A percentile compares a stretch with the other conserved stretches of the same genome.
Conservation (phyloP, 2,329 filamentous ascomycete genomes). For the Ceratocystis colombiana region DNA sequence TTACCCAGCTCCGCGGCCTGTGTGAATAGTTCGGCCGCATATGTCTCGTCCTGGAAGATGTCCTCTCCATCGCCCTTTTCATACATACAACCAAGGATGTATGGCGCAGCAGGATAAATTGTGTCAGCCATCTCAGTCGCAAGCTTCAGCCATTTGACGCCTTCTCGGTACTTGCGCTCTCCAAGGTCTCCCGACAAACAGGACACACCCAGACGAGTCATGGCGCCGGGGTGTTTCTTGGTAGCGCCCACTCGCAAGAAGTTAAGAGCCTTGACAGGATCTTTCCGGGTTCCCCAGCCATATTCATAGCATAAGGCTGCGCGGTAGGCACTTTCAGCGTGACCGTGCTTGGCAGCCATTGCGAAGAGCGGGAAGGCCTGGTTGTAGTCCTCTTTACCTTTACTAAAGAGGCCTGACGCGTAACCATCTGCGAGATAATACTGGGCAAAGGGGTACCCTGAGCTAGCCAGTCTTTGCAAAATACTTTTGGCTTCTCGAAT, state of each 20-base stretch:
- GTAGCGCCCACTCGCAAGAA: slow-evolving; percentile 84
- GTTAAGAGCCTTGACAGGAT: slow-evolving; percentile 83
- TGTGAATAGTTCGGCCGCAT: slow-evolving; percentile 88
- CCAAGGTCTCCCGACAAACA: slow-evolving; percentile 86
- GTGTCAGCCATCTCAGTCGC: slow-evolving; percentile 79
- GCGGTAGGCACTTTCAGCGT: slow-evolving; percentile 90
- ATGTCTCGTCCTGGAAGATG: slow-evolving; percentile 79
- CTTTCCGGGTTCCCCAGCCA: slow-evolving; percentile 88
- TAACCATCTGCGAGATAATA: slow-evolving; percentile 95
- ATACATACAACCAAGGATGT: slow-evolving; percentile 78
- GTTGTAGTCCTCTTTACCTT: slow-evolving; percentile 84
- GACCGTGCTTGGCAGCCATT: slow-evolving; percentile 88
- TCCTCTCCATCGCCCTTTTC: slow-evolving; percentile 91
- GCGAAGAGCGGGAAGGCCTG: slow-evolving; percentile 88
- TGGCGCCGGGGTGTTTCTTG: slow-evolving; percentile 90
- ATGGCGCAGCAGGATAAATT: slow-evolving; percentile 89
- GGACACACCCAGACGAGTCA: slow-evolving; percentile 82
- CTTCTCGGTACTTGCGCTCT: slow-evolving; percentile 75
- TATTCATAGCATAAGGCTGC: slow-evolving; percentile 95
- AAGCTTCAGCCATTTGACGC: slow-evolving; percentile 91
- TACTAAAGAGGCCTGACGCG: slow-evolving; percentile 88
- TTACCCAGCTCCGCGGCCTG: slow-evolving; percentile 89
- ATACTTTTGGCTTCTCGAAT: slow-evolving; percentile 82
- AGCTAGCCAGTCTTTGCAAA: slow-evolving; percentile 72
- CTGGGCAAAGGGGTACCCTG: slow-evolving; percentile 90